Percentiles rank a stretch among this genome's conserved stretches.
phyloP scores from a whole-genome alignment of 2,329 filamentous ascomycete species.

The Chrysoporthe austroafricana region DNA sequence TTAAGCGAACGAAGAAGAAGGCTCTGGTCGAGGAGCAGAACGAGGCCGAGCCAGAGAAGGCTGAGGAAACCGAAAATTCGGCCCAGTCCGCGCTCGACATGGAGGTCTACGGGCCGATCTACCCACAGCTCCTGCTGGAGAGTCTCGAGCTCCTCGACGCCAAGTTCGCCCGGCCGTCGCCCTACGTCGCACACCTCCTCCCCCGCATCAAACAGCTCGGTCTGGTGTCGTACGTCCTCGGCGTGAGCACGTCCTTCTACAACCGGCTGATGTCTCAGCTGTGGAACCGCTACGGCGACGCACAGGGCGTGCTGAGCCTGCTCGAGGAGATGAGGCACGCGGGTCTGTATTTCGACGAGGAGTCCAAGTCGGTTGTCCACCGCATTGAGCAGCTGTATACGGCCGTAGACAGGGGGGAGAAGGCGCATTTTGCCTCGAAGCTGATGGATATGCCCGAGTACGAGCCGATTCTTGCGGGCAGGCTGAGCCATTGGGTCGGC shows the following conservation, averaged over 20 bases:
- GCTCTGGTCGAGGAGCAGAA: slow-evolving; percentile 26
- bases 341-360: slow-evolving; percentile 60
- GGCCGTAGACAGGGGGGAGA: slow-evolving; percentile 23
- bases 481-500: slow-evolving; percentile 38
- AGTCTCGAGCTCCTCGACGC: slow-evolving; percentile 61
- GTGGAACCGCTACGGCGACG: slow-evolving; percentile 65
- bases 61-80: not conserved
- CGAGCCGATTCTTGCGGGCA: slow-evolving; percentile 35
- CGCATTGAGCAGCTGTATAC: slow-evolving; percentile 37
- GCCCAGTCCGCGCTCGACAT: slow-evolving; percentile 46
- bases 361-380: slow-evolving; percentile 46
- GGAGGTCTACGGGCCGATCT: slow-evolving; percentile 65
- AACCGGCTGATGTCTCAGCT: slow-evolving; percentile 65
- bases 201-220: slow-evolving; percentile 71
- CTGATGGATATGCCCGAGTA: slow-evolving; percentile 45
- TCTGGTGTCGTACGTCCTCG: slow-evolving; percentile 71
- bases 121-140: slow-evolving; percentile 62
- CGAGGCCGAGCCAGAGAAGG: slow-evolving; percentile 16
- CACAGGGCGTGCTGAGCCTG: slow-evolving; percentile 56
- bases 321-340: slow-evolving; percentile 69
- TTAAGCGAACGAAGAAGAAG: slow-evolving; percentile 25
- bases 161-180: slow-evolving; percentile 61
- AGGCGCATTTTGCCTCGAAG: slow-evolving; percentile 37
- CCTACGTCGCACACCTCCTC: slow-evolving; percentile 63
- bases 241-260: slow-evolving; percentile 71